Percentiles rank a stretch among this genome's conserved stretches.
phyloP scores from a whole-genome alignment of 352 stramenopile genomes.

The Pseudoperonospora humuli region DNA sequence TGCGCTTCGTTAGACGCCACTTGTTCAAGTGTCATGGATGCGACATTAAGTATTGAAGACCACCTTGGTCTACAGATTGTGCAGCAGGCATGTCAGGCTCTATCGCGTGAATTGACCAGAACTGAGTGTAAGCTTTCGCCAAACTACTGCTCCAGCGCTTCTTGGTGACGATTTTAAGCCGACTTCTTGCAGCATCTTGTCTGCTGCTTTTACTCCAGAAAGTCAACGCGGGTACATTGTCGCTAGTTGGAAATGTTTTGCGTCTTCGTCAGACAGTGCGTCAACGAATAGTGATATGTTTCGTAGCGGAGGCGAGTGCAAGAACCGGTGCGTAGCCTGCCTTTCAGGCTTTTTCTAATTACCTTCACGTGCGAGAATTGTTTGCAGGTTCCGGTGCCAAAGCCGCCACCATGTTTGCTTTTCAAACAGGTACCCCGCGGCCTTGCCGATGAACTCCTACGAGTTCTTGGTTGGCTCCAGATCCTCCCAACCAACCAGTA shows the following conservation, averaged over 20 bases:
- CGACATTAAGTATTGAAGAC: no score
- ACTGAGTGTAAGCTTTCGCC: no score
- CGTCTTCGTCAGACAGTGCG: conserved; percentile 38
- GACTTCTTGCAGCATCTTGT: conserved; percentile 41
- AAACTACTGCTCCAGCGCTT: no score
- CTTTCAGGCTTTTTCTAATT: conserved; percentile 42
- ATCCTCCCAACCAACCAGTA: no score
- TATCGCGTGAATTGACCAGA: no score
- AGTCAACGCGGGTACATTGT: conserved; percentile 57
- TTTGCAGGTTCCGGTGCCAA: conserved; percentile 36
- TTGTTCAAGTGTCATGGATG: no score
- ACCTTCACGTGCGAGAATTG: conserved; percentile 45
- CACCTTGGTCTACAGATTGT: no score
- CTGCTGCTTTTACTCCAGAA: conserved; percentile 25
- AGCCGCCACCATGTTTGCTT: conserved; percentile 26
- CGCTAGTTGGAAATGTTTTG: conserved; percentile 36
- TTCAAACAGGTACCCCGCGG: no score
- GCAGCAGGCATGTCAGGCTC: no score
- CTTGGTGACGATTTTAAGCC: no score
- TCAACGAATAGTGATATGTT: conserved; percentile 51
- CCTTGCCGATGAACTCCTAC: no score
- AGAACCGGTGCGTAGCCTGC: conserved; percentile 42
- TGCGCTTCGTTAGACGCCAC: conserved; percentile 56
- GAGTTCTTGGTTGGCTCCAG: no score
- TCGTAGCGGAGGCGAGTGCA: conserved; percentile 23